Percentiles rank a stretch among this genome's conserved stretches.
These are phyloP conservation scores for Neonothopanus nambi DNA, from an alignment of 1,284 basidiomycete genomes.

Conservation along the genomic window DNA sequence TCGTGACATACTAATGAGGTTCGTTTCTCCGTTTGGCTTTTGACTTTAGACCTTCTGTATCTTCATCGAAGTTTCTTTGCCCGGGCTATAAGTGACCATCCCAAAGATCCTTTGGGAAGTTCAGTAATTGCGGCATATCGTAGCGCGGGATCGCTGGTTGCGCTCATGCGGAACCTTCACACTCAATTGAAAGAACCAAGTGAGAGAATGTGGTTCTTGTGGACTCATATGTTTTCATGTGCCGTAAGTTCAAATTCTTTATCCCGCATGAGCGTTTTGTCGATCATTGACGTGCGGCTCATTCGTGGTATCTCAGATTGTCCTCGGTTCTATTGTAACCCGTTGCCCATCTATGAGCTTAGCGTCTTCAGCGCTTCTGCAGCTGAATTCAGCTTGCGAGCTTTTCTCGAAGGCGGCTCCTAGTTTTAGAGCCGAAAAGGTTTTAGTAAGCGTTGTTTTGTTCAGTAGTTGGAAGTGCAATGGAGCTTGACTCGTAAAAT, in stretches of 20 bases:
- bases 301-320: constrained; percentile 47
- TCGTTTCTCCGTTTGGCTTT: background rate
- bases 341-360: constrained; percentile 79
- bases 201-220: constrained; percentile 79
- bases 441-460: constrained; percentile 50
- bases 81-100: constrained; percentile 74
- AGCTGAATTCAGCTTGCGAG: constrained; percentile 77
- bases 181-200: constrained; percentile 70
- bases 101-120: constrained; percentile 79
- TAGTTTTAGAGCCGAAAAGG: constrained; percentile 67
- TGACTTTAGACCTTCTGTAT: constrained; percentile 61
- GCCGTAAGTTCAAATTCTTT: constrained; percentile 48
- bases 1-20: background rate
- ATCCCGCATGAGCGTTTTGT: background rate
- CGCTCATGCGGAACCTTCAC: constrained; percentile 74
- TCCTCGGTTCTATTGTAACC: constrained; percentile 79
- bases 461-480: background rate
- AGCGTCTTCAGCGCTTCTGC: constrained; percentile 73
- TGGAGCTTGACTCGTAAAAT: background rate
- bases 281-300: background rate
- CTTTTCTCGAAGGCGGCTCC: constrained; percentile 71
- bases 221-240: constrained; percentile 83
- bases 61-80: constrained; percentile 82
- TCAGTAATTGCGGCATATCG: constrained; percentile 81
- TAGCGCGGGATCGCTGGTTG: constrained; percentile 75